Evolutionary conservation across 2,329 filamentous ascomycete species (phyloP).

Genomic region (Monosporascus sp.): DNA sequence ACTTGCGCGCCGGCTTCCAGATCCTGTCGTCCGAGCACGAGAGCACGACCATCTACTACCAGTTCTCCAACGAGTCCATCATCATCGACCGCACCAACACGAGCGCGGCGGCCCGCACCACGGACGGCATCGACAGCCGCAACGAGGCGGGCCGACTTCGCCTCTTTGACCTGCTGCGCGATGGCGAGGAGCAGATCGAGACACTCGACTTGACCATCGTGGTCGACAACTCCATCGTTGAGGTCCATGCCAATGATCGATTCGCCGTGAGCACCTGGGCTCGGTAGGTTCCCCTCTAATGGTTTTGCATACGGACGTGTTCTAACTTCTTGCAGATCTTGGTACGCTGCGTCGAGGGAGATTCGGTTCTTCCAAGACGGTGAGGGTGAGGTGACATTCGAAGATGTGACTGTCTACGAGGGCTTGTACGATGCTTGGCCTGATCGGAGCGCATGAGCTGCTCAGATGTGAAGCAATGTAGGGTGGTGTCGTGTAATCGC

Average conservation of each 20-base stretch:
- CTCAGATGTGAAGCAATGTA: not conserved
- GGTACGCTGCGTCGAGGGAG: slow-evolving; percentile 29
- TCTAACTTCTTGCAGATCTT: slow-evolving; percentile 24
- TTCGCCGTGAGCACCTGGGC: slow-evolving; percentile 38
- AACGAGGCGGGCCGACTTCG: slow-evolving; percentile 33
- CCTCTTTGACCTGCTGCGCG: slow-evolving; percentile 31
- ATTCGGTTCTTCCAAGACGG: slow-evolving; percentile 31
- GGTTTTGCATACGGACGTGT: slow-evolving; percentile 1
- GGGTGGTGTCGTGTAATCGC: no score
- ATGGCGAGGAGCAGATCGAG: slow-evolving; percentile 26
- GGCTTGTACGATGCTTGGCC: slow-evolving; percentile 34
- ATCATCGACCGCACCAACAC: slow-evolving; percentile 35
- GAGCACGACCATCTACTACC: slow-evolving; percentile 37
- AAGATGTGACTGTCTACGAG: slow-evolving; percentile 28
- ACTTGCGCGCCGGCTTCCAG: slow-evolving; percentile 34
- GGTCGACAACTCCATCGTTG: slow-evolving; percentile 31
- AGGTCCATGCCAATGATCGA: slow-evolving; percentile 35
- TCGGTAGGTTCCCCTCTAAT: slow-evolving; percentile 23
- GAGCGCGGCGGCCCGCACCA: slow-evolving; percentile 33
- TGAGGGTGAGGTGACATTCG: slow-evolving; percentile 23
- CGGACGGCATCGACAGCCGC: slow-evolving; percentile 29
- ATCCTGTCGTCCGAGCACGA: slow-evolving; percentile 34
- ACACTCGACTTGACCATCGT: slow-evolving; percentile 34
- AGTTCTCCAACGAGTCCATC: slow-evolving; percentile 37
- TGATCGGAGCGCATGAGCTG: slow-evolving; percentile 8